Base-by-base conservation (phyloP, 164 flowering plant genomes). In the Dillenia turbinata region DNA sequence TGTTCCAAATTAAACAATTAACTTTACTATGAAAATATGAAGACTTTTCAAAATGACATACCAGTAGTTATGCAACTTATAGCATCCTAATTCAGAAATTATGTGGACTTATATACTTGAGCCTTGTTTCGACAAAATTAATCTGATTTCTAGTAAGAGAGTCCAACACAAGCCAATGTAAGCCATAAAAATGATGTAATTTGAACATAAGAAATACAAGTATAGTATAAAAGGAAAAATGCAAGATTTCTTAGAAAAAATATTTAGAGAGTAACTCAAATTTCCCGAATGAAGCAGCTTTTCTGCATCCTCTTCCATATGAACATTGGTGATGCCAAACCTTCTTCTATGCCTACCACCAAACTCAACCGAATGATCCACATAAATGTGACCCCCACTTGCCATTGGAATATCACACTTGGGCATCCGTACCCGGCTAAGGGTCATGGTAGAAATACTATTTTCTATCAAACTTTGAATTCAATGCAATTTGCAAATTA, bases 301-400 rank as follows among this genome's bases (percentile, higher is more conserved):
- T 61, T 97, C 98, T 7, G 98, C 97, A 85, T 93, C 98, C 74
- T 93, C 98, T 73, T 93, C 97, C 96, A 93, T 93, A 67, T 90
- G 97, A 74, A 90, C 96, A 63, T 97, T 81, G 10, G 98, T 93
- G 53, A 93, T 76, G 43, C 98, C 94, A 77, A 93, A 90, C 71
- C 74, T n/a, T n/a, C n/a, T 84, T 77, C 88, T 81, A 60, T 88
- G 97, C 59, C 97, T 97, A 15, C 97, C 97, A 55, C 97, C 97
- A 83, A 81, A 89, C 80, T 90, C 97, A 64, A 82, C 68, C 0
- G 98, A 96, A 68, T 90, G 85, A 76, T 93, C 98, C 75, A 93
- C 56, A 75, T 93, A 91, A 74, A 87, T 48, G 60, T 67, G 83
- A 47, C 96, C 97, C 55, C 76, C 77, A 9, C 50, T 62, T 8